Evolutionary conservation across 2,329 filamentous ascomycete genomes (phyloP).

Genomic region (Apiospora phragmitis): DNA sequence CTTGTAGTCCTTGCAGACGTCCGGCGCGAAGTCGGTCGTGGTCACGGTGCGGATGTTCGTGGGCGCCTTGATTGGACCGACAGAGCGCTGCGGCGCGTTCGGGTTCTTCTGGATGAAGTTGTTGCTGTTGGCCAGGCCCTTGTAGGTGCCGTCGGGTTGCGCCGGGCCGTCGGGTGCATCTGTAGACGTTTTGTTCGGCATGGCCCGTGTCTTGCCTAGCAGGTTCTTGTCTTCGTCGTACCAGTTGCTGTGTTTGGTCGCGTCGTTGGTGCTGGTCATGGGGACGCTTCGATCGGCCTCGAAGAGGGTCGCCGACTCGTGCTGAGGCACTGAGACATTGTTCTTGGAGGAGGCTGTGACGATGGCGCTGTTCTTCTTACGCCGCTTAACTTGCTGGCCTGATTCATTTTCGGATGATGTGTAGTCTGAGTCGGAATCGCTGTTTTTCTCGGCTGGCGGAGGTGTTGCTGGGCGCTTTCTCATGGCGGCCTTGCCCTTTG

Average conservation of each 20-base stretch:
- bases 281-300: constrained; percentile 61
- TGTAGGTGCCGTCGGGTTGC: constrained; percentile 68
- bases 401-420: constrained; percentile 76
- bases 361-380: constrained; percentile 66
- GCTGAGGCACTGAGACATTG: constrained; percentile 34
- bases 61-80: constrained; percentile 85
- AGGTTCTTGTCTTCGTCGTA: constrained; percentile 74
- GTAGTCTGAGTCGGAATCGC: constrained; percentile 60
- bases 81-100: constrained; percentile 65
- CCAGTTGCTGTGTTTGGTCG: constrained; percentile 88
- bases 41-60: constrained; percentile 91
- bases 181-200: constrained; percentile 27
- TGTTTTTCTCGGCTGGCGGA: constrained; percentile 64
- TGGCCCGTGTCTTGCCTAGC: constrained; percentile 54
- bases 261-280: constrained; percentile 74
- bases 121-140: constrained; percentile 69
- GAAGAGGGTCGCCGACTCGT: constrained; percentile 54
- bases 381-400: constrained; percentile 76
- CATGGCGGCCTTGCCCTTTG: constrained; percentile 73
- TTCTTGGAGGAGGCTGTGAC: constrained; percentile 66
- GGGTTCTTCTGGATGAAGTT: constrained; percentile 81
- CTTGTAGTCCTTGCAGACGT: constrained; percentile 95
- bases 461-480: constrained; percentile 82
- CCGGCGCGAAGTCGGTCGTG: constrained; percentile 84
- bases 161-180: constrained; percentile 11